Conservation (phyloP, 1,284 basidiomycete species). For the Coniferiporia sulphurascens region DNA sequence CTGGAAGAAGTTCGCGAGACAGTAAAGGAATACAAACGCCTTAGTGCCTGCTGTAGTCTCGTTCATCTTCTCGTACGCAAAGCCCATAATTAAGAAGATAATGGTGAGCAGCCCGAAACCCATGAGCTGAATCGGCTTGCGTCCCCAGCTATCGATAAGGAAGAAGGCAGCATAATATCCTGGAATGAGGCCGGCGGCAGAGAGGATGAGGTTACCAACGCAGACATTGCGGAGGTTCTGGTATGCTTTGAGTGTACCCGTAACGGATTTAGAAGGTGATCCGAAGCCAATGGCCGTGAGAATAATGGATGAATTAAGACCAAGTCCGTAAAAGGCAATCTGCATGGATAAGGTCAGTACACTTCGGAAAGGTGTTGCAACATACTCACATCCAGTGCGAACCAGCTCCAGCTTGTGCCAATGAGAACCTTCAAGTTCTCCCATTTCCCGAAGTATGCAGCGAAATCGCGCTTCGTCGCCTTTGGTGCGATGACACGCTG, state of each 20-base stretch:
- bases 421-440: slow-evolving; percentile 42
- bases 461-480: slow-evolving; percentile 43
- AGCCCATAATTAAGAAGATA: slow-evolving; percentile 49
- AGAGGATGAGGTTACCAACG: slow-evolving; percentile 41
- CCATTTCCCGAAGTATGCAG: slow-evolving; percentile 41
- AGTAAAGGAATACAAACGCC: slow-evolving; percentile 60
- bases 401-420: slow-evolving; percentile 53
- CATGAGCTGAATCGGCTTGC: slow-evolving; percentile 52
- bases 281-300: slow-evolving; percentile 19
- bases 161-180: slow-evolving; percentile 47
- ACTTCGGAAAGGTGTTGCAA: slow-evolving; percentile 18
- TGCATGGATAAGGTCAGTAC: slow-evolving; percentile 25
- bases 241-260: slow-evolving; percentile 24
- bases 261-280: slow-evolving; percentile 18
- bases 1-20: slow-evolving; percentile 51
- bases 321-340: slow-evolving; percentile 51
- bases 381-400: slow-evolving; percentile 50
- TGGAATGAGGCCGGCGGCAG: slow-evolving; percentile 47
- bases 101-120: slow-evolving; percentile 53
- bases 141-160: slow-evolving; percentile 47
- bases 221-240: slow-evolving; percentile 30
- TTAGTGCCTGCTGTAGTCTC: slow-evolving; percentile 34
- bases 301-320: slow-evolving; percentile 45
- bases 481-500: slow-evolving; percentile 45
- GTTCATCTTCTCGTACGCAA: slow-evolving; percentile 52